These are phyloP conservation scores for Volvox reticuliferus DNA, from an alignment of 139 green algal genomes.

Conservation along the genomic window DNA sequence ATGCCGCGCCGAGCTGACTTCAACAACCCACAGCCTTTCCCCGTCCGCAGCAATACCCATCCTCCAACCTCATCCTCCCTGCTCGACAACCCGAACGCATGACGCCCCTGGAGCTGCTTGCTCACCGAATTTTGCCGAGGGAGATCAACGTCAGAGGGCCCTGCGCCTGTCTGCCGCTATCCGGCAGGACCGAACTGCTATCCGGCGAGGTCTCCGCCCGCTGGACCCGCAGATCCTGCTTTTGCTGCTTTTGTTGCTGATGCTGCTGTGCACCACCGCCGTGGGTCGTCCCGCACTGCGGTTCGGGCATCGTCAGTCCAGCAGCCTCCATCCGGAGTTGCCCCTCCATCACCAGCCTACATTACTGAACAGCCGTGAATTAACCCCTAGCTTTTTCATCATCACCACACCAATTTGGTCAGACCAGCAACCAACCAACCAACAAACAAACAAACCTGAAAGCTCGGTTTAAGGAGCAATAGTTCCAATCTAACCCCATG, in stretches of 20 bases:
- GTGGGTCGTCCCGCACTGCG: neutral
- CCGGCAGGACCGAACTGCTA: no score
- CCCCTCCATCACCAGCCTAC: conserved; percentile 16
- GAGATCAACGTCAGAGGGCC: conserved; percentile 6
- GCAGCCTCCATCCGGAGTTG: neutral
- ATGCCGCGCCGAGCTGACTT: no score
- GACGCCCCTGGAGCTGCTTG: neutral
- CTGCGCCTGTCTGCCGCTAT: neutral
- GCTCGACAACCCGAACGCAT: no score
- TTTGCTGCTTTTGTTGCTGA: neutral
- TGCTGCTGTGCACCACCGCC: neutral
- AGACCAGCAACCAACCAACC: neutral
- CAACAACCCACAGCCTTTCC: no score
- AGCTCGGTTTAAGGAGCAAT: conserved; percentile 6
- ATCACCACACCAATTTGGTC: neutral
- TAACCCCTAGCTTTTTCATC: neutral
- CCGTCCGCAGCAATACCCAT: no score
- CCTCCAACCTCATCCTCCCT: no score
- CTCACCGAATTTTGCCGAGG: conserved; percentile 30
- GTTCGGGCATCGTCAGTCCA: neutral
- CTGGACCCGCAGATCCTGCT: neutral
- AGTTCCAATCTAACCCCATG: conserved; percentile 35
- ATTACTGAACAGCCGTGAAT: neutral
- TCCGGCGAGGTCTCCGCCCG: neutral
- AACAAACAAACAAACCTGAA: neutral